Conservation (phyloP, 225 moss, liverwort and hornwort species). For the Bryum argenteum region DNA sequence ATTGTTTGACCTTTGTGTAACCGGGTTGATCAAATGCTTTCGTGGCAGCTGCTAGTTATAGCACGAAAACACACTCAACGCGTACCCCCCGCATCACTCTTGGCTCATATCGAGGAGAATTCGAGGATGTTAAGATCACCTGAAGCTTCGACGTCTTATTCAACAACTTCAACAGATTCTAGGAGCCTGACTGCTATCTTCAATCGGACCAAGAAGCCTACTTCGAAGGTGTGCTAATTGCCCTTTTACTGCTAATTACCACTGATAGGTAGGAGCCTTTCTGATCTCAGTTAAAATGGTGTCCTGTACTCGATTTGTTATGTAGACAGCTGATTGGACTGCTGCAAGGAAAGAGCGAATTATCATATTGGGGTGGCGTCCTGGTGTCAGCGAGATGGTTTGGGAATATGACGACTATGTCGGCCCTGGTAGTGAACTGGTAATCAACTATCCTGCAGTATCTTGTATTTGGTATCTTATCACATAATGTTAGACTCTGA, state of each 20-base stretch:
- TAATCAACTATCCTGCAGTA: constrained; percentile 29
- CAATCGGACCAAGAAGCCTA: constrained; percentile 39
- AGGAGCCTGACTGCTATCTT: constrained; percentile 22
- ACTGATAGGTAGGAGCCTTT: constrained; percentile 12
- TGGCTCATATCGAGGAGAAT: constrained; percentile 43
- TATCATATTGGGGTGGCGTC: constrained; percentile 72
- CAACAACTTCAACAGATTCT: constrained; percentile 26
- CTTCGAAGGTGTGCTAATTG: constrained; percentile 56
- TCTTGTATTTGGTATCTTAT: constrained; percentile 23
- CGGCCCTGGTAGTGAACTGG: constrained; percentile 74
- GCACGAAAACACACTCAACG: constrained; percentile 66
- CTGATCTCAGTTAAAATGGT: constrained; percentile 15
- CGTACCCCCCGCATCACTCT: constrained; percentile 52
- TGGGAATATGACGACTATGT: constrained; percentile 77
- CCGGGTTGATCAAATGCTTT: constrained; percentile 17
- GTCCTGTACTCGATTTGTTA: constrained; percentile 25
- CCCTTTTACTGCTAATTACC: constrained; percentile 2
- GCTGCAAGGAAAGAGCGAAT: constrained; percentile 58
- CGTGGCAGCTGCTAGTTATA: constrained; percentile 61
- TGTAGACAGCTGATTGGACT: constrained; percentile 68
- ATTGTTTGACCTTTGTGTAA: constrained; percentile 13
- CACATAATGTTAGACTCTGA: constrained; percentile 5
- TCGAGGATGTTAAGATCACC: constrained; percentile 17
- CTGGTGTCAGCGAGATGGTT: constrained; percentile 81
- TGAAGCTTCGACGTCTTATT: constrained; percentile 32